Evolutionary conservation across 768 basidiomycete species (phyloP).

Genomic region (Mycena vitilis): DNA sequence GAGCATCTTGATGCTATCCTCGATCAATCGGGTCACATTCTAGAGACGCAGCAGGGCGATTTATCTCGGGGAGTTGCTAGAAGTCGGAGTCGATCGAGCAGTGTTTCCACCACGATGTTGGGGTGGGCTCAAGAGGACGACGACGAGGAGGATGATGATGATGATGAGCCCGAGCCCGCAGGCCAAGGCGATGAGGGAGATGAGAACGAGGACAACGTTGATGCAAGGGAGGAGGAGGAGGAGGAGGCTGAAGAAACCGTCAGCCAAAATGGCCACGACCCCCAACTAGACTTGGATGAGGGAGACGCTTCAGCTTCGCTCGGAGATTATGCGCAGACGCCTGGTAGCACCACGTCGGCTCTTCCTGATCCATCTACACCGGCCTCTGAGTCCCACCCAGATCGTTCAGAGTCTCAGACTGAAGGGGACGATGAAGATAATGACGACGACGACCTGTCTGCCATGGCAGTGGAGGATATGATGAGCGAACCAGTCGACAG

Average conservation of each 20-base stretch:
- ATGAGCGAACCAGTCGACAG: slow-evolving; percentile 3
- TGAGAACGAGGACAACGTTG: slow-evolving; percentile 43
- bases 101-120: slow-evolving; percentile 50
- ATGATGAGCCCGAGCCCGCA: slow-evolving; percentile 45
- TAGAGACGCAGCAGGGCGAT: slow-evolving; percentile 86
- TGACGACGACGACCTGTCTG: slow-evolving; percentile 25
- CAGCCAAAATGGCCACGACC: slow-evolving; percentile 13
- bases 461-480: slow-evolving; percentile 29
- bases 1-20: slow-evolving; percentile 92
- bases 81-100: slow-evolving; percentile 68
- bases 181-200: slow-evolving; percentile 49
- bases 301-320: slow-evolving; percentile 9
- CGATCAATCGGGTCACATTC: slow-evolving; percentile 86
- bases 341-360: slow-evolving; percentile 9
- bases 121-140: slow-evolving; percentile 55
- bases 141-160: slow-evolving; percentile 47
- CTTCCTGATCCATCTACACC: slow-evolving; percentile 24
- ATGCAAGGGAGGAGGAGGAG: slow-evolving; percentile 43
- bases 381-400: not conserved
- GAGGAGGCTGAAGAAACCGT: slow-evolving; percentile 26
- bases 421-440: slow-evolving; percentile 19
- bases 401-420: not conserved
- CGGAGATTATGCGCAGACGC: slow-evolving; percentile 14
- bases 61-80: slow-evolving; percentile 60
- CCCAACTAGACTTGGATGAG: slow-evolving; percentile 38